Evolutionary conservation across 2,329 filamentous ascomycete genomes (phyloP), one percentile per base, ranked within the genome.

Genomic region (Pseudogymnoascus sp.): DNA sequence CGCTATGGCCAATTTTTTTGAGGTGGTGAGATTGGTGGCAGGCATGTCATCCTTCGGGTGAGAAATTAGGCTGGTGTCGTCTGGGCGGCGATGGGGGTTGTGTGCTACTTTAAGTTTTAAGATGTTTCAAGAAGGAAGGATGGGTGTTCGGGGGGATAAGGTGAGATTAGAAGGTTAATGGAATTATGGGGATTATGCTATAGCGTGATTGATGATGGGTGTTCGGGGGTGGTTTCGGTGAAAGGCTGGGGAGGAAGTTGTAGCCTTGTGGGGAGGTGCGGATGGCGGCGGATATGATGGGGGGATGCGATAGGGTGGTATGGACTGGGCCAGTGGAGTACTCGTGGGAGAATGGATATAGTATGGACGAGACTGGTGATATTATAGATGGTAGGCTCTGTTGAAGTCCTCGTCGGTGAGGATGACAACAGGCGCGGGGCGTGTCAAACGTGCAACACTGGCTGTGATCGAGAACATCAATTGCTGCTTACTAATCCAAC

Each of bases 361-460:
- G 75, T 62, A 74, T 75, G 65, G 72, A 75, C 63, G 69, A 74
- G 68, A 75, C 72, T 16, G 70, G 67, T 75, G 12, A 67, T 75
- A 65, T 67, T 75, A 25, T 66, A 25, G 47, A 21, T 21, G 21
- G 2, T 21, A 5, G 65, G 62, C 38, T 71, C 70, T 44, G 44
- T 74, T 2, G 73, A 74, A 66, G 72, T 73, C 33, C 68, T 75
- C 16, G 66, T 74, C 63, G 62, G 67, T 66, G 70, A 69, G 38
- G 61, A 72, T 59, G 68, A 71, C 47, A n/a, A n/a, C n/a, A n/a
- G n/a, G n/a, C n/a, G n/a, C n/a, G n/a, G n/a, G n/a, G n/a, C 66
- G 40, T 5, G 64, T 72, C 11, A 68, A 72, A 65, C 70, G 69
- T 3, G 70, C 62, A 11, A 64, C 65, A 11, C 50, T 67, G 14